Percentiles rank a stretch among this genome's conserved stretches.
phyloP scores from a whole-genome alignment of 2,329 filamentous ascomycete species.

The Esteya vermicola region DNA sequence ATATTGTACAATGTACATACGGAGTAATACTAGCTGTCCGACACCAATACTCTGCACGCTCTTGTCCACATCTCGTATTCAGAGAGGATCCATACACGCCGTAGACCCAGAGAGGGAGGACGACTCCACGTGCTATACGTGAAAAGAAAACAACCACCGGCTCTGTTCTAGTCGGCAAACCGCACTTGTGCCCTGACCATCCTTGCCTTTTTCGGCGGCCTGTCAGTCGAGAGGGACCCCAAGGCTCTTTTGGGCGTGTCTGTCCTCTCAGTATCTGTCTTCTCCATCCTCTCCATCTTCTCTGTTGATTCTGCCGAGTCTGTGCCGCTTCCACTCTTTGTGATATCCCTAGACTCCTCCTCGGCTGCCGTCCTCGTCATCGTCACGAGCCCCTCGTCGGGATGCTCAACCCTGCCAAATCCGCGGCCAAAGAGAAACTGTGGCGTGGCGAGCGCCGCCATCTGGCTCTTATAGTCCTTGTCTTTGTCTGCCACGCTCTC shows the following conservation, averaged over 20 bases:
- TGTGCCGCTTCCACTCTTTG: too few relatives aligned
- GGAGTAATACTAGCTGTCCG: too few relatives aligned
- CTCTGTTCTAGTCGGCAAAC: constrained; percentile 1
- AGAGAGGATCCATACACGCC: too few relatives aligned
- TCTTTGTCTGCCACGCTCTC: not conserved
- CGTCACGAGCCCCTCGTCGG: constrained; percentile 28
- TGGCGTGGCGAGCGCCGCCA: constrained; percentile 28
- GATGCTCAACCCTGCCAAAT: constrained; percentile 26
- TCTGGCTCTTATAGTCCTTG: constrained; percentile 24
- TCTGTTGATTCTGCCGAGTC: not conserved
- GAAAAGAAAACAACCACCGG: too few relatives aligned
- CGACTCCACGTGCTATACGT: too few relatives aligned
- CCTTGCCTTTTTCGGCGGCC: not conserved
- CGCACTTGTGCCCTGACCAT: constrained; percentile 1
- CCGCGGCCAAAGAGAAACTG: constrained; percentile 37
- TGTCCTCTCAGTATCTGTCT: not conserved
- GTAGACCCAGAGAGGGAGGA: too few relatives aligned
- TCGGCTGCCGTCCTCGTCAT: not conserved
- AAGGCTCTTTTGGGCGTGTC: not conserved
- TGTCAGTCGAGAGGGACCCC: too few relatives aligned
- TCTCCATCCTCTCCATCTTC: not conserved
- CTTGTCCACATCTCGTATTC: too few relatives aligned
- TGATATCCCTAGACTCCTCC: too few relatives aligned
- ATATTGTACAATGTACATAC: too few relatives aligned
- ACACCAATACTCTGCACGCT: not conserved